These are phyloP conservation scores for Skeletonema costatum DNA, from an alignment of 108 stramenopile species.

Conservation along the genomic window DNA sequence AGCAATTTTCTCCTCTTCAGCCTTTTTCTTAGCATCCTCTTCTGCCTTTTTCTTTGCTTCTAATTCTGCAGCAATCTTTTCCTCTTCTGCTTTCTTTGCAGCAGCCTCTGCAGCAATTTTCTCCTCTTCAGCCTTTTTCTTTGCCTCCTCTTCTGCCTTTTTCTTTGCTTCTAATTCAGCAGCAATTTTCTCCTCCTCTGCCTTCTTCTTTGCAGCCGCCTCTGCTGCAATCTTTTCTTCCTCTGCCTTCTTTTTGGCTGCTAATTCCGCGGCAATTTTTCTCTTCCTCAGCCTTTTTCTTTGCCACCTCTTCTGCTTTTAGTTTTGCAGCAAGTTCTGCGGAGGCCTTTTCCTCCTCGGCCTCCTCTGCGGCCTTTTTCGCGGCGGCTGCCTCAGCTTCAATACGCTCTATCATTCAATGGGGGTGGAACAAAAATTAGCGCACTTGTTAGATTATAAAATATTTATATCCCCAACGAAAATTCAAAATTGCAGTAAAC, in stretches of 20 bases:
- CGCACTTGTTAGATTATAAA: too few relatives aligned
- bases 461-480: too few relatives aligned
- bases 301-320: neutral
- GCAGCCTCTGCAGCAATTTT: neutral
- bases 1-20: neutral
- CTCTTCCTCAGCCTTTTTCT: neutral
- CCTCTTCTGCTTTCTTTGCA: neutral
- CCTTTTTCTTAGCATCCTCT: neutral
- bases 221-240: too few relatives aligned
- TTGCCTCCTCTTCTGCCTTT: neutral
- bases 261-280: neutral
- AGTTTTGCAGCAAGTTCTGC: neutral
- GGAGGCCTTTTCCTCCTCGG: neutral
- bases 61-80: neutral
- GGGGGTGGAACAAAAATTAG: too few relatives aligned
- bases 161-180: neutral
- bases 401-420: too few relatives aligned
- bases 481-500: too few relatives aligned
- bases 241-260: neutral
- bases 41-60: neutral
- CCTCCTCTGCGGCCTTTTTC: neutral
- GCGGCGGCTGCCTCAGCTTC: too few relatives aligned
- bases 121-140: neutral
- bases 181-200: neutral
- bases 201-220: too few relatives aligned